Percentiles rank a stretch among this genome's conserved stretches.
phyloP scores from a whole-genome alignment of 2,329 filamentous ascomycete genomes.

The Nigrospora oryzae region DNA sequence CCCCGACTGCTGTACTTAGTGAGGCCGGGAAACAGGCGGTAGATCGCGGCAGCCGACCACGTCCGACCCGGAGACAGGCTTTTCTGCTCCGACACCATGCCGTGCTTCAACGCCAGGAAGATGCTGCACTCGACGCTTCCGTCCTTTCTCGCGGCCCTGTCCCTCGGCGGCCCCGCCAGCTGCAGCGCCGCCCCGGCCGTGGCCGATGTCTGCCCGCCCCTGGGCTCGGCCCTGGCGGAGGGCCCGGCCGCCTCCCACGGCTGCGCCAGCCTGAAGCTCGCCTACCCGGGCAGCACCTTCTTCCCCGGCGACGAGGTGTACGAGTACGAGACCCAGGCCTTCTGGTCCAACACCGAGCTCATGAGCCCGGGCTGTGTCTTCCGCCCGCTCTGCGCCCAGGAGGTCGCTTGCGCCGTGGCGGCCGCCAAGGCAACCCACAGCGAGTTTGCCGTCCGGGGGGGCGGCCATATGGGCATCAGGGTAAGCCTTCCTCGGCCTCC shows the following conservation, averaged over 20 bases:
- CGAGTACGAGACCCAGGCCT: constrained; percentile 19
- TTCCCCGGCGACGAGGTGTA: constrained; percentile 14
- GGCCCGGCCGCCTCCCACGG: background rate
- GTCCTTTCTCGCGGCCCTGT: background rate
- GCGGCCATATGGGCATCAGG: constrained; percentile 23
- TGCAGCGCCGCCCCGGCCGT: background rate
- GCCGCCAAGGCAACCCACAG: constrained; percentile 11
- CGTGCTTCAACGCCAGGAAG: background rate
- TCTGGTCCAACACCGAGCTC: constrained; percentile 26
- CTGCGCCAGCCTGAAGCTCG: constrained; percentile 1
- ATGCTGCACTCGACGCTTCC: background rate
- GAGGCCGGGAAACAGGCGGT: too few species aligned
- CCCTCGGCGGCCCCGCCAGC: background rate
- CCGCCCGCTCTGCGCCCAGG: constrained; percentile 16
- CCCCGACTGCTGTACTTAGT: too few species aligned
- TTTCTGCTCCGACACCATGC: background rate
- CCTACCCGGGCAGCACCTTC: constrained; percentile 13
- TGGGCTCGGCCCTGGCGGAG: background rate
- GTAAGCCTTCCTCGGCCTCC: constrained; percentile 5
- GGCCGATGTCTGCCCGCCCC: background rate
- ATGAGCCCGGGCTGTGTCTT: constrained; percentile 23
- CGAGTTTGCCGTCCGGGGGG: constrained; percentile 20
- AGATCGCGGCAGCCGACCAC: too few species aligned
- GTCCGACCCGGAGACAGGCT: background rate
- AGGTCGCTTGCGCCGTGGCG: constrained; percentile 15